Evolutionary conservation across 2,329 filamentous ascomycete species (phyloP).

Genomic region (Bretziella fagacearum): DNA sequence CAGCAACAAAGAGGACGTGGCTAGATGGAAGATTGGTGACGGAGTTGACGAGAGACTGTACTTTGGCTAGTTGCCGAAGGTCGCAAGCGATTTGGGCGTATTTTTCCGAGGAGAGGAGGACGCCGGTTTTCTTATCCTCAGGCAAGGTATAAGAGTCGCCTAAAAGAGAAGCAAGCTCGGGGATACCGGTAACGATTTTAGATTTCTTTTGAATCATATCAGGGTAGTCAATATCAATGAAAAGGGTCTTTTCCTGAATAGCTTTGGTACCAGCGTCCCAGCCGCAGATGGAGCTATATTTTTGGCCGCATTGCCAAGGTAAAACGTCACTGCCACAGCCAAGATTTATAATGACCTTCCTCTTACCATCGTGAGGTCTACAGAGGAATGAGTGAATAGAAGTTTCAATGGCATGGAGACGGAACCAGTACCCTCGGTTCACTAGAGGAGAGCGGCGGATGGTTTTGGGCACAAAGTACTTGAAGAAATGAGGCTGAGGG

Average conservation of each 20-base stretch:
- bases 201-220: constrained; percentile 62
- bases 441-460: constrained; percentile 73
- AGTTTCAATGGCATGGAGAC: constrained; percentile 66
- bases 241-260: constrained; percentile 39
- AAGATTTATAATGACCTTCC: constrained; percentile 66
- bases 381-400: constrained; percentile 54
- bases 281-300: constrained; percentile 35
- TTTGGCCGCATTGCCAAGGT: constrained; percentile 63
- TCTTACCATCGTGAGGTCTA: constrained; percentile 22
- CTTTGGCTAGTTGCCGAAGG: constrained; percentile 45
- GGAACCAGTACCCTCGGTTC: constrained; percentile 76
- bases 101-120: constrained; percentile 47
- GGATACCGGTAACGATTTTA: constrained; percentile 45
- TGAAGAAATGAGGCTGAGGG: constrained; percentile 65
- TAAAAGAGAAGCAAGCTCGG: constrained; percentile 33
- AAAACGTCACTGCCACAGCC: constrained; percentile 84
- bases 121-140: constrained; percentile 19
- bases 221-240: constrained; percentile 76
- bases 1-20: constrained; percentile 63
- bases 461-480: constrained; percentile 72
- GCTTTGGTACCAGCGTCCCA: background rate
- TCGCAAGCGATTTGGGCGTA: constrained; percentile 76
- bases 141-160: constrained; percentile 21
- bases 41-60: constrained; percentile 41
- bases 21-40: constrained; percentile 41